phyloP scores from a whole-genome alignment of 768 basidiomycete genomes.

The Phlegmacium glaucopus region DNA sequence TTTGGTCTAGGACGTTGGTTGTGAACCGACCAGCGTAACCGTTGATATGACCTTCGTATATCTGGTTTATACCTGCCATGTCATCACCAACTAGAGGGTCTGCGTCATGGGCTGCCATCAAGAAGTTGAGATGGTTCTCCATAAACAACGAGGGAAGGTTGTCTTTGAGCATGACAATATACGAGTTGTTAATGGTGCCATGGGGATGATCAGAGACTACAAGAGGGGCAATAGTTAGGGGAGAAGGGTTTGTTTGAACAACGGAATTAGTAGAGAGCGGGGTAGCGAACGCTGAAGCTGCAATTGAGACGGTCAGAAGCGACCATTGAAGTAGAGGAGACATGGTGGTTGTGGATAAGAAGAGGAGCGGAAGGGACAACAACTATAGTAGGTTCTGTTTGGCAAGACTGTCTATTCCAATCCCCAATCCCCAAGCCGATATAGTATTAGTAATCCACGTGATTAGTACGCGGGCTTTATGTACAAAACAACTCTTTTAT shows the following conservation, averaged over 20 bases:
- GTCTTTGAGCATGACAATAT: slow-evolving; percentile 88
- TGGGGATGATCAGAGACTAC: slow-evolving; percentile 58
- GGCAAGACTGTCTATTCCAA: no score
- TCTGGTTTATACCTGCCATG: slow-evolving; percentile 60
- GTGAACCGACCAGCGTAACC: slow-evolving; percentile 86
- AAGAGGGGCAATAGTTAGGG: slow-evolving; percentile 59
- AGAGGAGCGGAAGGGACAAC: slow-evolving; percentile 11
- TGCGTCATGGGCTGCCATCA: slow-evolving; percentile 58
- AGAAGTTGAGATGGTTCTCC: slow-evolving; percentile 76
- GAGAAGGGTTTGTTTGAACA: slow-evolving; percentile 32
- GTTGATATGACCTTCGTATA: slow-evolving; percentile 70
- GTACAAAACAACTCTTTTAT: no score
- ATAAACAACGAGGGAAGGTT: slow-evolving; percentile 53
- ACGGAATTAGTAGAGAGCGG: slow-evolving; percentile 49
- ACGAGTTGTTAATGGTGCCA: slow-evolving; percentile 83
- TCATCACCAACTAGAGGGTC: slow-evolving; percentile 47
- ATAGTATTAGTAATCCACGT: no score
- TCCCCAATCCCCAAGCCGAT: no score
- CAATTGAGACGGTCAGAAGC: slow-evolving; percentile 37
- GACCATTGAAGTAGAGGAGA: slow-evolving; percentile 39
- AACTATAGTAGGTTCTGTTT: slow-evolving; percentile 19
- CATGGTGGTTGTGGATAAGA: slow-evolving; percentile 38
- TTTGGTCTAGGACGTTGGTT: slow-evolving; percentile 60
- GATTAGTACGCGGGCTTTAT: no score
- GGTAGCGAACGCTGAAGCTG: slow-evolving; percentile 34